phyloP scores from a whole-genome alignment of 495 filamentous ascomycete genomes.

The Lasiosphaeria ovina region DNA sequence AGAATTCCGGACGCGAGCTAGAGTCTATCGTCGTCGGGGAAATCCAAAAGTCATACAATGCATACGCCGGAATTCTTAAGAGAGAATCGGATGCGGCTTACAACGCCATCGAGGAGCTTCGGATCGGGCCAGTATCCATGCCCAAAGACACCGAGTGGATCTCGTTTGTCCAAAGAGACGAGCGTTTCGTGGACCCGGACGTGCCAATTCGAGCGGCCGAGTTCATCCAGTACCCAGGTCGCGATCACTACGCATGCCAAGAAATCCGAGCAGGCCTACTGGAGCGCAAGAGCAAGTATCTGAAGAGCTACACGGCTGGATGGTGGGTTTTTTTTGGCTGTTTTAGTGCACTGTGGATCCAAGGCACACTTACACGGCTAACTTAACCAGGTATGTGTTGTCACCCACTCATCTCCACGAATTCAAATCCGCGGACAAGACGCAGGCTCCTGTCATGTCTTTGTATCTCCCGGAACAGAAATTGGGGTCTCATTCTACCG shows the following conservation, averaged over 20 bases:
- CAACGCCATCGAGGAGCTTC: conserved; percentile 74
- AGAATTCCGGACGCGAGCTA: conserved; percentile 89
- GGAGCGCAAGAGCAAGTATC: conserved; percentile 96
- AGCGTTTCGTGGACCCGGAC: conserved; percentile 84
- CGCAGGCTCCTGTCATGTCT: conserved; percentile 81
- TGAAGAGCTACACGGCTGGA: conserved; percentile 96
- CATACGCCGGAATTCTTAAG: conserved; percentile 83
- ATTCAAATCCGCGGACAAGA: conserved; percentile 83
- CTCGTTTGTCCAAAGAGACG: conserved; percentile 74
- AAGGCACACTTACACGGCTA: conserved; percentile 22
- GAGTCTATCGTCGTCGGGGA: conserved; percentile 95
- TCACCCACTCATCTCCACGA: conserved; percentile 97
- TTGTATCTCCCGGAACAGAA: conserved; percentile 92
- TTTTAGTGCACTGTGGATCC: no score
- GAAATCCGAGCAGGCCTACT: conserved; percentile 88
- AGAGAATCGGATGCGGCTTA: conserved; percentile 82
- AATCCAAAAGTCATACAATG: conserved; percentile 95
- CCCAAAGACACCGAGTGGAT: conserved; percentile 91
- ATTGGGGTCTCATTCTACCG: conserved; percentile 84
- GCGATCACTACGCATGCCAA: conserved; percentile 78
- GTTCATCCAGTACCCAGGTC: conserved; percentile 91
- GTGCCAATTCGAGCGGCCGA: conserved; percentile 74
- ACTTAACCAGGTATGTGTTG: conserved; percentile 78
- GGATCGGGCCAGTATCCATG: conserved; percentile 80
- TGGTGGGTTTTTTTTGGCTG: conserved; percentile 60